Conservation (phyloP, 1,284 basidiomycete genomes). For the Xanthoconium separans region DNA sequence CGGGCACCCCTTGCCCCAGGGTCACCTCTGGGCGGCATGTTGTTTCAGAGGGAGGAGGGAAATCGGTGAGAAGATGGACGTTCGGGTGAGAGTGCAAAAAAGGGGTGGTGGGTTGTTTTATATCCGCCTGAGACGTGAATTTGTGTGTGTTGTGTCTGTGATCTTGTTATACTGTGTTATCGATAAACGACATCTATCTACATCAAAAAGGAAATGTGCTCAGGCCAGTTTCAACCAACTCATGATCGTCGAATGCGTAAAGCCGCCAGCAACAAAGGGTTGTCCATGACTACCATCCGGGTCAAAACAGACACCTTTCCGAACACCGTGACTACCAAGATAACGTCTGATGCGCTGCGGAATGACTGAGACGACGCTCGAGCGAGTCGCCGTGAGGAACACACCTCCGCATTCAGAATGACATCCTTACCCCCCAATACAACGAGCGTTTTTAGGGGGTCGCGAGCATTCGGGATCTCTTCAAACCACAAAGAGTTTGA, state of each 20-base stretch:
- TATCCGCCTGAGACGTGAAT: conserved; percentile 19
- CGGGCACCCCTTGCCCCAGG: conserved; percentile 23
- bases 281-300: conserved; percentile 71
- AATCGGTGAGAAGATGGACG: conserved; percentile 17
- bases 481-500: conserved; percentile 89
- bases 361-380: conserved; percentile 6
- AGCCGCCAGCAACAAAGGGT: conserved; percentile 58
- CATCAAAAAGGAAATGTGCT: conserved; percentile 9
- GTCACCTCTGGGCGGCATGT: conserved; percentile 31
- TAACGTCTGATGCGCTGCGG: conserved; percentile 70
- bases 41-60: not conserved
- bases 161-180: conserved; percentile 15
- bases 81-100: conserved; percentile 16
- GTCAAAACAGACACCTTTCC: conserved; percentile 69
- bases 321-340: conserved; percentile 73
- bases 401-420: conserved; percentile 72
- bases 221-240: conserved; percentile 51
- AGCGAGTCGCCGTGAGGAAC: not conserved
- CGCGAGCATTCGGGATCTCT: conserved; percentile 77
- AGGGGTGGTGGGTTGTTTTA: conserved; percentile 17
- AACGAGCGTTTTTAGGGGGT: conserved; percentile 61
- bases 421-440: conserved; percentile 80
- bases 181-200: conserved; percentile 18
- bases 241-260: conserved; percentile 59
- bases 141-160: conserved; percentile 32